phyloP scores from a whole-genome alignment of 2,329 filamentous ascomycete species.

The Calonectria henricotiae region DNA sequence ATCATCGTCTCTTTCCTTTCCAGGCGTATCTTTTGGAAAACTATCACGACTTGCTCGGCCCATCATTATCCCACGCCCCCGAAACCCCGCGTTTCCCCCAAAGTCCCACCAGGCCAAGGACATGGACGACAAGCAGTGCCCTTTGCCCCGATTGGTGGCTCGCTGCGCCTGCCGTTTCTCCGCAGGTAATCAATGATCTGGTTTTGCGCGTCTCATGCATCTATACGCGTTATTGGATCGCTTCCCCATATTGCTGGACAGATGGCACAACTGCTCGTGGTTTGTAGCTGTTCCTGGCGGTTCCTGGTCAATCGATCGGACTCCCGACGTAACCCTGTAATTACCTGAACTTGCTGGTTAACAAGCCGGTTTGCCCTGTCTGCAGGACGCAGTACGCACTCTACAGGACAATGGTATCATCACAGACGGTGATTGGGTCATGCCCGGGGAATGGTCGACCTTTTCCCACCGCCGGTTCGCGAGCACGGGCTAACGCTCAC shows the following conservation, averaged over 20 bases:
- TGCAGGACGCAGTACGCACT: slow-evolving; percentile 12
- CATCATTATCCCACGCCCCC: slow-evolving; percentile 27
- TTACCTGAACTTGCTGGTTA: slow-evolving; percentile 22
- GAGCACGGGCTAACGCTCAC: slow-evolving; percentile 4
- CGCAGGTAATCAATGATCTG: slow-evolving; percentile 14
- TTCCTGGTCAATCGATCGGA: slow-evolving; percentile 30
- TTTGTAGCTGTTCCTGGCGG: background rate
- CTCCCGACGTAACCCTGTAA: slow-evolving; percentile 32
- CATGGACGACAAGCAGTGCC: slow-evolving; percentile 8
- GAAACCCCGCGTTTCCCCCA: slow-evolving; percentile 30
- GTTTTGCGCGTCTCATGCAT: background rate
- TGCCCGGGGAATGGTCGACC: background rate
- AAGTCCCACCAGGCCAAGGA: slow-evolving; percentile 18
- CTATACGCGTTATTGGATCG: slow-evolving; percentile 30
- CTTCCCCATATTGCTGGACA: slow-evolving; percentile 22
- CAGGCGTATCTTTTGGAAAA: background rate
- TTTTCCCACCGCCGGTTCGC: slow-evolving; percentile 13
- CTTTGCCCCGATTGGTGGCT: slow-evolving; percentile 34
- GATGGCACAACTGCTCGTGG: background rate
- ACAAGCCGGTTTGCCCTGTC: slow-evolving; percentile 3
- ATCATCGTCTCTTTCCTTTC: background rate
- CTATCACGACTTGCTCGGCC: background rate
- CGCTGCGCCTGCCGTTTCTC: slow-evolving; percentile 23
- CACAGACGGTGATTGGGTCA: slow-evolving; percentile 27
- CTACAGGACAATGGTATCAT: slow-evolving; percentile 31